phyloP scores from a whole-genome alignment of 2,329 filamentous ascomycete genomes.

The Chrysoporthe austroafricana region DNA sequence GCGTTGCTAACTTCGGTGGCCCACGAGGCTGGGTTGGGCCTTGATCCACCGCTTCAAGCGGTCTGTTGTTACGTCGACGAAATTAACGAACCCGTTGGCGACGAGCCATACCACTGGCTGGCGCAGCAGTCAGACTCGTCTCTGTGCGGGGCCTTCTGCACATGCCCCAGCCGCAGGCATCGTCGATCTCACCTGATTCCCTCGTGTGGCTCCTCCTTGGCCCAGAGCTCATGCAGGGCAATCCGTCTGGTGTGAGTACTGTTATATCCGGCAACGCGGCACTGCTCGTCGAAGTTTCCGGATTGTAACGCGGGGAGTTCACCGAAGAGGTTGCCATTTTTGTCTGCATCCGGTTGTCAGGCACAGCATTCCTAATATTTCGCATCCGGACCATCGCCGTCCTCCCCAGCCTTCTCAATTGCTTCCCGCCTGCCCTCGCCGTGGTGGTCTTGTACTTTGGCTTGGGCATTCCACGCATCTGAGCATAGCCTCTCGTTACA shows the following conservation, averaged over 20 bases:
- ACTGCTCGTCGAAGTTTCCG: conserved; percentile 23
- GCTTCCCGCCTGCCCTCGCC: conserved; percentile 5
- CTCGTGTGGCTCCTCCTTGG: conserved; percentile 17
- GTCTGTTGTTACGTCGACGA: background rate
- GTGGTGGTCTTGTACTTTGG: background rate
- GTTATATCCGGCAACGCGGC: conserved; percentile 18
- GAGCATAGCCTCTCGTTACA: conserved; percentile 4
- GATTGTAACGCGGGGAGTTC: conserved; percentile 6
- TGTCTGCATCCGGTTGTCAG: conserved; percentile 12
- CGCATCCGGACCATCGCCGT: conserved; percentile 11
- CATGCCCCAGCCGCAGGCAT: background rate
- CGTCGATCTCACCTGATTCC: conserved; percentile 22
- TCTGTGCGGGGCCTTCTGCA: background rate
- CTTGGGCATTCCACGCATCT: background rate
- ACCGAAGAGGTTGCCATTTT: background rate
- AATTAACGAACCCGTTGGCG: conserved; percentile 10
- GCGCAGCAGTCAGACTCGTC: background rate
- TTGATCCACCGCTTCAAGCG: background rate
- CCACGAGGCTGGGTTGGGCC: conserved; percentile 13
- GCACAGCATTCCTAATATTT: conserved; percentile 9
- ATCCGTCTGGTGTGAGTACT: background rate
- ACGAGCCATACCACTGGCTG: background rate
- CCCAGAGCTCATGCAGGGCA: background rate
- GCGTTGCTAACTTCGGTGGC: conserved; percentile 21
- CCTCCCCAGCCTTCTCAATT: background rate